These are phyloP conservation scores for Septoria petroselini DNA, from an alignment of 2,329 filamentous ascomycete genomes.

Conservation along the genomic window DNA sequence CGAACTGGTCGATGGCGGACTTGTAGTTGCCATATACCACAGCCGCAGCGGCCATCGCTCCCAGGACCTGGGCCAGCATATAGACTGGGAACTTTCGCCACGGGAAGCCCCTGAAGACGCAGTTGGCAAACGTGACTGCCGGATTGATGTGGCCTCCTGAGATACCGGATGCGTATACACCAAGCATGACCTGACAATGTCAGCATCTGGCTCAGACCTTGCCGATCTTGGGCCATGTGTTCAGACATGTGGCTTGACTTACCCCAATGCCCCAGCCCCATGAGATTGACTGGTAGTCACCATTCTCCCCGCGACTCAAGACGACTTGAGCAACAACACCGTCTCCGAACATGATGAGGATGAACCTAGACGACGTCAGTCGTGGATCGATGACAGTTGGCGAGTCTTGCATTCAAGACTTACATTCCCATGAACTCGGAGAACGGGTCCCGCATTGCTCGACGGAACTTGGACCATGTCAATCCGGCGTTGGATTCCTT, in stretches of 20 bases:
- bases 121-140: conserved; percentile 68
- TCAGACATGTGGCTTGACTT: conserved; percentile 5
- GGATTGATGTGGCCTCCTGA: conserved; percentile 40
- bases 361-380: conserved; percentile 61
- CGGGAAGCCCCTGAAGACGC: conserved; percentile 56
- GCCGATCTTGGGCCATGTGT: too few species aligned
- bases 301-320: conserved; percentile 52
- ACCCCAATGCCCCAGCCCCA: conserved; percentile 31
- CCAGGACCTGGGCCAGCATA: conserved; percentile 54
- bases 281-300: conserved; percentile 52
- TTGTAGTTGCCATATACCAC: conserved; percentile 47
- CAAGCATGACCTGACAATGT: conserved; percentile 65
- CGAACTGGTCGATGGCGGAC: conserved; percentile 37
- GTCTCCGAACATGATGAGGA: conserved; percentile 66
- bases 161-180: conserved; percentile 44
- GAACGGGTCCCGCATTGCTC: conserved; percentile 56
- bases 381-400: not conserved
- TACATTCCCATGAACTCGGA: conserved; percentile 62
- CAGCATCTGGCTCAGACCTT: conserved; percentile 17
- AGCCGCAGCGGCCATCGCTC: conserved; percentile 58
- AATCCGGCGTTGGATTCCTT: conserved; percentile 38
- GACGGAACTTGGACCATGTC: conserved; percentile 55
- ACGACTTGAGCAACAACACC: conserved; percentile 66
- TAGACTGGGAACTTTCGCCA: conserved; percentile 69
- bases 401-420: not conserved